Percentiles rank a stretch among this genome's conserved stretches.
Conservation (phyloP, 78 protist genomes). For the slime mould (Dictyostelium discoideum) region dicty_2.7 NC_007088.5:6123501-6124000, state of each 20-base stretch:
- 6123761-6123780: neutral
- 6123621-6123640: neutral
- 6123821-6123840: neutral
- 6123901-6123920: constrained; percentile 23
- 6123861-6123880: constrained; percentile 40
- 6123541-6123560: neutral
- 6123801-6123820: constrained; percentile 9
- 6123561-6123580: neutral
- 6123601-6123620: neutral
- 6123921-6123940: constrained; percentile 54
- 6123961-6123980: constrained; percentile 11
- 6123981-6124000: neutral
- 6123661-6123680: constrained; percentile 38
- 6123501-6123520: neutral
- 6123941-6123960: constrained; percentile 13
- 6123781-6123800: constrained; percentile 12
- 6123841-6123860: constrained; percentile 26
- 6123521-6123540: neutral
- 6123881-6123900: neutral
- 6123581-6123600: neutral
- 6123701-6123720: neutral
- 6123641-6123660: constrained; percentile 27
- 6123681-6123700: constrained; percentile 18
- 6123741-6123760: neutral
- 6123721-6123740: neutral